phyloP scores from a whole-genome alignment of 805 yeast species.

The Pichia insulana region DNA sequence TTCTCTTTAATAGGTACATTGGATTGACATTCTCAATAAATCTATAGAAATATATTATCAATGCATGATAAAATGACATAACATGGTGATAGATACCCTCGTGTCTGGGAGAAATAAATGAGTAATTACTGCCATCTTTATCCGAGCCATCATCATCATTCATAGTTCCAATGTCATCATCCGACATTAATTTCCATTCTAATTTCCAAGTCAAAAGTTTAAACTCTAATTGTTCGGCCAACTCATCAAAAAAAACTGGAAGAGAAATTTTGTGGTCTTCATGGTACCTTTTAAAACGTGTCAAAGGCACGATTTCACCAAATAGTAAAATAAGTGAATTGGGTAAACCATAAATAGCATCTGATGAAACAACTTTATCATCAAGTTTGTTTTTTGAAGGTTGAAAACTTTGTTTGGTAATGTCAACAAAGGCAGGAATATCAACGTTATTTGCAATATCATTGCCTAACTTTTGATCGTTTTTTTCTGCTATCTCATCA shows the following conservation, averaged over 20 bases:
- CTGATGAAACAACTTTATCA: slow-evolving; percentile 59
- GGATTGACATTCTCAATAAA: slow-evolving; percentile 51
- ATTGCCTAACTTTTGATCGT: slow-evolving; percentile 5
- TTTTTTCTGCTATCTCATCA: slow-evolving; percentile 7
- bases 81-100: slow-evolving; percentile 76
- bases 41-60: slow-evolving; percentile 63
- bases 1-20: slow-evolving; percentile 50
- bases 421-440: slow-evolving; percentile 35
- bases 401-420: slow-evolving; percentile 33
- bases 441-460: slow-evolving; percentile 11
- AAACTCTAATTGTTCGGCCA: slow-evolving; percentile 36
- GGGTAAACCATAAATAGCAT: slow-evolving; percentile 78
- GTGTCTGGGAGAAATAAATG: slow-evolving; percentile 45
- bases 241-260: slow-evolving; percentile 27
- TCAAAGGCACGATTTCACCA: slow-evolving; percentile 59
- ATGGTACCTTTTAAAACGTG: slow-evolving; percentile 53
- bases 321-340: slow-evolving; percentile 67
- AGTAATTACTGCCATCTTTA: slow-evolving; percentile 9
- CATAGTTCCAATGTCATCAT: slow-evolving; percentile 17
- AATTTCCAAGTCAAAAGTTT: slow-evolving; percentile 57
- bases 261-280: slow-evolving; percentile 28
- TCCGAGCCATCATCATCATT: background rate
- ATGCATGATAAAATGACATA: slow-evolving; percentile 65
- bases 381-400: slow-evolving; percentile 36
- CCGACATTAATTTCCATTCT: slow-evolving; percentile 55